Evolutionary conservation across 2,329 filamentous ascomycete species (phyloP).

Genomic region (Fusarium torreyae): DNA sequence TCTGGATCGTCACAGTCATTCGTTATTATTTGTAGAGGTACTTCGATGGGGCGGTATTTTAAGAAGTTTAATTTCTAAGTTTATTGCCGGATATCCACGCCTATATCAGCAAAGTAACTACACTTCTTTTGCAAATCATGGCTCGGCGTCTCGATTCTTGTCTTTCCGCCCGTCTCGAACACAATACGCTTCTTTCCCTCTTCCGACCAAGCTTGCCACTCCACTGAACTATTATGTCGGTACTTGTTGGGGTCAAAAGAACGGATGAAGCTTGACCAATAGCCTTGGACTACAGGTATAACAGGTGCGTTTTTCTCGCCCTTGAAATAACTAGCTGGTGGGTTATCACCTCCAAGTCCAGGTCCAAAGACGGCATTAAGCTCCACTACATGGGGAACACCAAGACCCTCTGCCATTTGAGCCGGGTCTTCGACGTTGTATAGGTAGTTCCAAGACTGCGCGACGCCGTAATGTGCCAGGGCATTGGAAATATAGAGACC

Average conservation of each 20-base stretch:
- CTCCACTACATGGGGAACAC: slow-evolving; percentile 79
- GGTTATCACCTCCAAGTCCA: slow-evolving; percentile 62
- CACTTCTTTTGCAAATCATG: slow-evolving; percentile 49
- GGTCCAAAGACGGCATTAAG: slow-evolving; percentile 77
- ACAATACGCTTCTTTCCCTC: slow-evolving; percentile 54
- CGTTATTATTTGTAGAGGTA: no score
- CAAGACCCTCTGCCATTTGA: slow-evolving; percentile 67
- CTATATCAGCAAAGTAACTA: slow-evolving; percentile 37
- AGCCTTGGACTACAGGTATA: slow-evolving; percentile 74
- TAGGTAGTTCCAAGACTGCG: slow-evolving; percentile 75
- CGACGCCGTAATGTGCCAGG: slow-evolving; percentile 52
- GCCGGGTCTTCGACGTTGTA: slow-evolving; percentile 76
- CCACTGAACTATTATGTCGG: slow-evolving; percentile 52
- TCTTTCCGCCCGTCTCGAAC: slow-evolving; percentile 58
- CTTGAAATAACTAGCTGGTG: slow-evolving; percentile 69
- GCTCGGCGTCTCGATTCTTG: slow-evolving; percentile 58
- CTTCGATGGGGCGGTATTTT: no score
- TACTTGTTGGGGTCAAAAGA: slow-evolving; percentile 74
- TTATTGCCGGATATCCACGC: slow-evolving; percentile 37
- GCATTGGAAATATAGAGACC: slow-evolving; percentile 51
- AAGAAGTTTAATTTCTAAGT: no score
- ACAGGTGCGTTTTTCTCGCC: slow-evolving; percentile 69
- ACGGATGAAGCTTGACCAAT: slow-evolving; percentile 82
- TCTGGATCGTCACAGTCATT: no score
- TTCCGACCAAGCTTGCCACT: slow-evolving; percentile 59